Conservation (phyloP, 2,329 filamentous ascomycete species). For the Corinectria fuckeliana region DNA sequence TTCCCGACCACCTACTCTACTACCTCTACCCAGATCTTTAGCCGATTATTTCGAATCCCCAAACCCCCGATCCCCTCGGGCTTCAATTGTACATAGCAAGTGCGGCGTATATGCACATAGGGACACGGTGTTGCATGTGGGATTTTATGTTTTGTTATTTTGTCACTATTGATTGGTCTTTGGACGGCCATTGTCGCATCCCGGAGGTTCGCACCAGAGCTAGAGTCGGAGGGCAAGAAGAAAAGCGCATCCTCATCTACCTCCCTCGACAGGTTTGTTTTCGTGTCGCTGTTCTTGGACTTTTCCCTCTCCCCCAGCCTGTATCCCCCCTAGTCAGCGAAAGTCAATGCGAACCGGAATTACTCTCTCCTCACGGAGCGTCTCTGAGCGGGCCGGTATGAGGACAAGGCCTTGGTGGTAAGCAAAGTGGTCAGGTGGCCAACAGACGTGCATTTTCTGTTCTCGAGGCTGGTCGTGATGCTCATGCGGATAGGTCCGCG, state of each 20-base stretch:
- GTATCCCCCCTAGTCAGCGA: slow-evolving; percentile 21
- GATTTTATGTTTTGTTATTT: slow-evolving; percentile 16
- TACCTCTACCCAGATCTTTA: slow-evolving; percentile 13
- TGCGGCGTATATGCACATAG: slow-evolving; percentile 39
- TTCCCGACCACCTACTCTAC: slow-evolving; percentile 1
- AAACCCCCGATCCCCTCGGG: slow-evolving; percentile 2
- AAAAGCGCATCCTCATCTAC: not conserved
- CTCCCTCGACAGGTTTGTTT: slow-evolving; percentile 3
- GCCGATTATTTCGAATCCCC: slow-evolving; percentile 10
- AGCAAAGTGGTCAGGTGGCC: slow-evolving; percentile 5
- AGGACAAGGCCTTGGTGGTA: not conserved
- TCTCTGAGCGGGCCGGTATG: not conserved
- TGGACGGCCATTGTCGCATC: slow-evolving; percentile 17
- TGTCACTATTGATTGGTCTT: slow-evolving; percentile 19
- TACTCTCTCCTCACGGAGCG: not conserved
- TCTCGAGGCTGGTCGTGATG: too few relatives aligned
- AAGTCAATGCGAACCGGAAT: slow-evolving; percentile 19
- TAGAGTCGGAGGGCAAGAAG: slow-evolving; percentile 6
- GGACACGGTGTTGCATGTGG: slow-evolving; percentile 35
- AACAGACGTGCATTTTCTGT: not conserved
- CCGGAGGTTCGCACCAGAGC: slow-evolving; percentile 13
- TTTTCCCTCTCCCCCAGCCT: slow-evolving; percentile 1
- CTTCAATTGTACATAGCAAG: slow-evolving; percentile 38
- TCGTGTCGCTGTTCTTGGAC: slow-evolving; percentile 6
- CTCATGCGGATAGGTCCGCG: too few relatives aligned